Conservation (phyloP, 805 yeast species). For the Pichia paraexigua region DNA sequence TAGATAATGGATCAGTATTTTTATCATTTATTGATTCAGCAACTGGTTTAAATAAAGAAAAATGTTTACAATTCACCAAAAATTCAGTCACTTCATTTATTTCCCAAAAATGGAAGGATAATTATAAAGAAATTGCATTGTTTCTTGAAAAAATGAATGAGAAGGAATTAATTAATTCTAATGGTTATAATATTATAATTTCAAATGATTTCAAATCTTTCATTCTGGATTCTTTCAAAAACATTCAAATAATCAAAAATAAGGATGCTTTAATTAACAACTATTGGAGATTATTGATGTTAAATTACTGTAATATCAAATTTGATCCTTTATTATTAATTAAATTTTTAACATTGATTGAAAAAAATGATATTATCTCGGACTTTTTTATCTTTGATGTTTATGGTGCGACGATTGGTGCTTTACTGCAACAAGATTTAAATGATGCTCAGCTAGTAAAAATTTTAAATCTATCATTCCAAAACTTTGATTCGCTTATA, state of each 20-base stretch:
- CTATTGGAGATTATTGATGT: slow-evolving; percentile 44
- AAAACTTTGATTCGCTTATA: slow-evolving; percentile 18
- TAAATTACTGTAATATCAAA: slow-evolving; percentile 31
- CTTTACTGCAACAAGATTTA: slow-evolving; percentile 24
- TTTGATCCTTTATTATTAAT: slow-evolving; percentile 20
- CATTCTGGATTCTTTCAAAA: slow-evolving; percentile 22
- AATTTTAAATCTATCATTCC: slow-evolving; percentile 15
- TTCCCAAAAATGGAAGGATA: slow-evolving; percentile 32
- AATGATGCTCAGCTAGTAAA: slow-evolving; percentile 10
- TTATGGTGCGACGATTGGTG: slow-evolving; percentile 32
- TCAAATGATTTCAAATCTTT: slow-evolving; percentile 27
- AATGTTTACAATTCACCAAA: slow-evolving; percentile 37
- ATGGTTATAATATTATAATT: slow-evolving; percentile 18
- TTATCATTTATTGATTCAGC: slow-evolving; percentile 41
- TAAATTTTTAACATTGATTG: slow-evolving; percentile 14
- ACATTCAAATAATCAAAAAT: slow-evolving; percentile 7
- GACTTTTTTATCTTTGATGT: slow-evolving; percentile 33
- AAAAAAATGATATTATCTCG: not conserved
- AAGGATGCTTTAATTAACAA: slow-evolving; percentile 27
- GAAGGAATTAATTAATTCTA: slow-evolving; percentile 15
- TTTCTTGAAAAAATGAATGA: slow-evolving; percentile 34
- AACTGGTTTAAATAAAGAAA: slow-evolving; percentile 35
- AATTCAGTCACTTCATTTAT: slow-evolving; percentile 43
- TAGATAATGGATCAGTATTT: slow-evolving; percentile 32
- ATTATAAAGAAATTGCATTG: slow-evolving; percentile 31